Percentiles rank a stretch among this genome's conserved stretches.
Evolutionary conservation across 1,284 basidiomycete genomes (phyloP).

Genomic region (Puccinia novopanici): DNA sequence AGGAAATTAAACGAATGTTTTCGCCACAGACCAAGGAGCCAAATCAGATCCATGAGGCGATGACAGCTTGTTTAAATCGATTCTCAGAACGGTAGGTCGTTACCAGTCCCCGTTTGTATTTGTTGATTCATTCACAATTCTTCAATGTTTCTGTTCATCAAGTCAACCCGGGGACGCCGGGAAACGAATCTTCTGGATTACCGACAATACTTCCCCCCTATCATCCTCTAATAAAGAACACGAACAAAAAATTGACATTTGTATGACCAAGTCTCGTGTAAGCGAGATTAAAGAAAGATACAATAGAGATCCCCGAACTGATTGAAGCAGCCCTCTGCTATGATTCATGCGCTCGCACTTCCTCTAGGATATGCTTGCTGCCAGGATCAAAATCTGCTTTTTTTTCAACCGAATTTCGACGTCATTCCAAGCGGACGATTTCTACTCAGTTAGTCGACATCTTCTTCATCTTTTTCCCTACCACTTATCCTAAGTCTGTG

Average conservation of each 20-base stretch:
- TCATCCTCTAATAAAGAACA: background rate
- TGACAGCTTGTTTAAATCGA: slow-evolving; percentile 28
- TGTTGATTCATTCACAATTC: background rate
- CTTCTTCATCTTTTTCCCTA: background rate
- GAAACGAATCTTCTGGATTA: slow-evolving; percentile 27
- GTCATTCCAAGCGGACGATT: background rate
- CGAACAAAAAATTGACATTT: background rate
- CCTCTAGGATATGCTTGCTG: background rate
- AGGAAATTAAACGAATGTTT: slow-evolving; percentile 22
- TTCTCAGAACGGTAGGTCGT: slow-evolving; percentile 14
- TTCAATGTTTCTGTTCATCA: background rate
- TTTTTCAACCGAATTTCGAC: background rate
- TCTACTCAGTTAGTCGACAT: background rate
- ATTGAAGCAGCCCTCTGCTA: background rate
- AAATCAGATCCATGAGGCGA: slow-evolving; percentile 19
- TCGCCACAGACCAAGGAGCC: background rate
- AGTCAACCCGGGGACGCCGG: background rate
- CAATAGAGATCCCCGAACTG: background rate
- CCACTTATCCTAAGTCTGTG: too few species aligned
- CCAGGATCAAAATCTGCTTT: background rate
- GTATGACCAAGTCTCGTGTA: background rate
- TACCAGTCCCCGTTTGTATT: background rate
- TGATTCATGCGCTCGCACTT: background rate
- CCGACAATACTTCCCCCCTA: slow-evolving; percentile 20
- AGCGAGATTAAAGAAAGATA: background rate